Percentiles rank a stretch among this genome's conserved stretches.
These are phyloP conservation scores for Nephromyces sp. DNA, from an alignment of 169 alveolate genomes.

Conservation along the genomic window DNA sequence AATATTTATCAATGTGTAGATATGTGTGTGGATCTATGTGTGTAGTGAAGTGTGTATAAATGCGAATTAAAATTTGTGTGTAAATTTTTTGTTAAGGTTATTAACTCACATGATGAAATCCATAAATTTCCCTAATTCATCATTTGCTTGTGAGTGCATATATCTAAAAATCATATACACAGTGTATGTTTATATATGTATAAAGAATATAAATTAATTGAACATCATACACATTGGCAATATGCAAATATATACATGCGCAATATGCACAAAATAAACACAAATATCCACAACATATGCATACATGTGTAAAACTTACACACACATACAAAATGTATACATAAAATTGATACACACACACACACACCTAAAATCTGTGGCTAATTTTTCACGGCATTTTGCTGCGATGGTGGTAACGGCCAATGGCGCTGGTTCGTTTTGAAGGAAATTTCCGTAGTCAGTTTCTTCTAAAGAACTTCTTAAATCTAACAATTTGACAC, in stretches of 20 bases:
- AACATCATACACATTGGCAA: too few species aligned
- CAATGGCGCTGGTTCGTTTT: conserved; percentile 84
- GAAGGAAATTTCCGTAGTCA: conserved; percentile 87
- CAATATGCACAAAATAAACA: too few species aligned
- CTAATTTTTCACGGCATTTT: conserved; percentile 87
- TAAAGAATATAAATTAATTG: neutral
- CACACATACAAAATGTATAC: too few species aligned
- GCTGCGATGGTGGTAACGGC: conserved; percentile 78
- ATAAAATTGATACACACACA: too few species aligned
- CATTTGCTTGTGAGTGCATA: conserved; percentile 75
- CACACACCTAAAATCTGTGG: conserved; percentile 80
- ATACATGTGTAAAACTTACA: too few species aligned
- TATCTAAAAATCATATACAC: conserved; percentile 32
- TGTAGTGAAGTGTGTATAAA: too few species aligned
- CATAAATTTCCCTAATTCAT: conserved; percentile 66
- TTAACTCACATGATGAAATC: conserved; percentile 68
- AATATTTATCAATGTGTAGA: neutral
- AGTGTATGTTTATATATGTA: too few species aligned
- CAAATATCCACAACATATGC: too few species aligned
- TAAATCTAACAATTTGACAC: conserved; percentile 45
- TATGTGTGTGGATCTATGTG: neutral
- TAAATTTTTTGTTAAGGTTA: too few species aligned
- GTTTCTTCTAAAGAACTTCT: conserved; percentile 90
- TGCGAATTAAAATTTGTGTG: too few species aligned
- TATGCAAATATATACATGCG: too few species aligned